Evolutionary conservation across 2,329 filamentous ascomycete species (phyloP).

Genomic region (Metarhizium album): DNA sequence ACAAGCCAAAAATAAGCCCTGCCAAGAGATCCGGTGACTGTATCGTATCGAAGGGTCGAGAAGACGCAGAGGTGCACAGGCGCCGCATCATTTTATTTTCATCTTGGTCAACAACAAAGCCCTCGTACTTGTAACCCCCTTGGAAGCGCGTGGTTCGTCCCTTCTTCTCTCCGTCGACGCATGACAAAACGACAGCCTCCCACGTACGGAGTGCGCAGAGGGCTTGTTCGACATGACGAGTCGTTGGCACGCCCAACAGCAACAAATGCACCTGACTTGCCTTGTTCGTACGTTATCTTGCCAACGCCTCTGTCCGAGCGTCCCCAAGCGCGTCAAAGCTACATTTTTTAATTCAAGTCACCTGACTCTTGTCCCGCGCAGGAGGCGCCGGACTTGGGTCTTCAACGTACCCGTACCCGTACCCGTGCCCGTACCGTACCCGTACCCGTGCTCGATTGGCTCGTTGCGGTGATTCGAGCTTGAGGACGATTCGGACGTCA

Average conservation of each 20-base stretch:
- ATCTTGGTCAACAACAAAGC: neutral
- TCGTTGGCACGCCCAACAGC: neutral
- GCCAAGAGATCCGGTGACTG: neutral
- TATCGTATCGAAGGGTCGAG: neutral
- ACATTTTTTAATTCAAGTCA: neutral
- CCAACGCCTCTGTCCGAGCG: no score
- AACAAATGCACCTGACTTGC: neutral
- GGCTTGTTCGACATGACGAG: neutral
- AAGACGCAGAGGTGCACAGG: neutral
- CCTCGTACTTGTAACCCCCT: no score
- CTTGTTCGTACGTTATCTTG: no score
- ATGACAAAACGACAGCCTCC: no score
- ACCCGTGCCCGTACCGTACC: neutral
- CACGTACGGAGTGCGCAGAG: neutral
- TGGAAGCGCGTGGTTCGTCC: no score
- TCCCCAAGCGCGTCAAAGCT: no score
- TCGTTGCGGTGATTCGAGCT: no score
- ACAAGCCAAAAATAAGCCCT: neutral
- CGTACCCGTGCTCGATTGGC: neutral
- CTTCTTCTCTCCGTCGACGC: no score
- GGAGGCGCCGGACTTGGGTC: neutral
- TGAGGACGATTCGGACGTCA: no score
- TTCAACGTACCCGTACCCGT: neutral
- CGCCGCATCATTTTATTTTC: neutral
- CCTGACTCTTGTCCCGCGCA: no score